Evolutionary conservation across 352 stramenopile genomes (phyloP).

Genomic region (Thalassiosira mediterranea): DNA sequence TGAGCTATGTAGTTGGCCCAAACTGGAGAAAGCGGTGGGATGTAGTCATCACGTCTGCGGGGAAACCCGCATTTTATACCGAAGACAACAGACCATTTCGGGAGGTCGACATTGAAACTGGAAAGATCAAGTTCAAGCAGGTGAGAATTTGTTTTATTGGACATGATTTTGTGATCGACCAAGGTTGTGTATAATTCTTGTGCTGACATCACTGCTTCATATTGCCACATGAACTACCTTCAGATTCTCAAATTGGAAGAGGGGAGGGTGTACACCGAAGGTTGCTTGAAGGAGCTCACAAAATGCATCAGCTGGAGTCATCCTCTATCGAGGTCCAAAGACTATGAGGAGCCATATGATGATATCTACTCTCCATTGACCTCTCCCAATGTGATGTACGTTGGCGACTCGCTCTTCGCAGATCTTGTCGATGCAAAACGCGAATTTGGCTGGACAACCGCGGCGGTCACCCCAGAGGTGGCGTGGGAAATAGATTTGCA

Average conservation of each 20-base stretch:
- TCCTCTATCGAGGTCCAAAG: conserved; percentile 14
- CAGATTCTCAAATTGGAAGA: conserved; percentile 51
- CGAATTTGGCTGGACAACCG: conserved; percentile 92
- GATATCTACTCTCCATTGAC: conserved; percentile 58
- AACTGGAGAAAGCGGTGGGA: conserved; percentile 91
- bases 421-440: conserved; percentile 92
- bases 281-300: conserved; percentile 72
- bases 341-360: conserved; percentile 28
- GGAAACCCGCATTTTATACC: conserved; percentile 93
- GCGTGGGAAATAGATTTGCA: conserved; percentile 81
- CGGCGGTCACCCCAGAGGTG: conserved; percentile 91
- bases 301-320: conserved; percentile 63
- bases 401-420: conserved; percentile 93
- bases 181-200: not conserved
- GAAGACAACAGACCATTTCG: conserved; percentile 65
- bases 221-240: not conserved
- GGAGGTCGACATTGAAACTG: conserved; percentile 59
- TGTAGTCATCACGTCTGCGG: conserved; percentile 88
- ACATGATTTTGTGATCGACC: not conserved
- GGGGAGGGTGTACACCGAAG: conserved; percentile 74
- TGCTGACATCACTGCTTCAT: not conserved
- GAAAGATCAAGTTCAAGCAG: conserved; percentile 66
- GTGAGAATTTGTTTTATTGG: conserved; percentile 34
- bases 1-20: conserved; percentile 91
- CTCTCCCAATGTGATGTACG: conserved; percentile 89